phyloP scores from a whole-genome alignment of 257 asterid species.

The Knoxia roxburghii region DNA sequence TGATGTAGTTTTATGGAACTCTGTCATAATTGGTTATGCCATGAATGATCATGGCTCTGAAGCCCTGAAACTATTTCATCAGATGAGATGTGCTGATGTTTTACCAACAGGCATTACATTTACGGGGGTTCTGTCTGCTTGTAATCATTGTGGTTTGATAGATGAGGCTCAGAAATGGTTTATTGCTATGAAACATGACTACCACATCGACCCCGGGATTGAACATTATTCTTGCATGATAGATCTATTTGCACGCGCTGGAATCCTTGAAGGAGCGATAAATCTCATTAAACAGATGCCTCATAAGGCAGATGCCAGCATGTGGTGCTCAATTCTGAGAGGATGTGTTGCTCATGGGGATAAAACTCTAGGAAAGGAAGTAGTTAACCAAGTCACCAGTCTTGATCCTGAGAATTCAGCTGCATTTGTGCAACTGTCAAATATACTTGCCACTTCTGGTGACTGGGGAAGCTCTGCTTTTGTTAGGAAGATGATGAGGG shows the following conservation, averaged over 20 bases:
- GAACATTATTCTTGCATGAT: constrained; percentile 95
- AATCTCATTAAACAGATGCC: constrained; percentile 52
- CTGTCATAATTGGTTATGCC: constrained; percentile 92
- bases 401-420: constrained; percentile 69
- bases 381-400: constrained; percentile 45
- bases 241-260: constrained; percentile 73
- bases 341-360: constrained; percentile 69
- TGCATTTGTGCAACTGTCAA: constrained; percentile 70
- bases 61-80: constrained; percentile 56
- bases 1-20: constrained; percentile 73
- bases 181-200: constrained; percentile 47
- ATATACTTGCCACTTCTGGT: constrained; percentile 58
- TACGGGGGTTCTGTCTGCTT: constrained; percentile 82
- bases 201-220: constrained; percentile 54
- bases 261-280: constrained; percentile 58
- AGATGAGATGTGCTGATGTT: constrained; percentile 48
- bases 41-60: constrained; percentile 67
- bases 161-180: constrained; percentile 78
- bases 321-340: constrained; percentile 75
- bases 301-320: constrained; percentile 52
- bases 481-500: constrained; percentile 67
- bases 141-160: constrained; percentile 87
- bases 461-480: constrained; percentile 69
- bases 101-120: constrained; percentile 57
- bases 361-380: constrained; percentile 45